These are phyloP conservation scores for Boletus fagicola DNA, from an alignment of 768 basidiomycete species.

Conservation along the genomic window DNA sequence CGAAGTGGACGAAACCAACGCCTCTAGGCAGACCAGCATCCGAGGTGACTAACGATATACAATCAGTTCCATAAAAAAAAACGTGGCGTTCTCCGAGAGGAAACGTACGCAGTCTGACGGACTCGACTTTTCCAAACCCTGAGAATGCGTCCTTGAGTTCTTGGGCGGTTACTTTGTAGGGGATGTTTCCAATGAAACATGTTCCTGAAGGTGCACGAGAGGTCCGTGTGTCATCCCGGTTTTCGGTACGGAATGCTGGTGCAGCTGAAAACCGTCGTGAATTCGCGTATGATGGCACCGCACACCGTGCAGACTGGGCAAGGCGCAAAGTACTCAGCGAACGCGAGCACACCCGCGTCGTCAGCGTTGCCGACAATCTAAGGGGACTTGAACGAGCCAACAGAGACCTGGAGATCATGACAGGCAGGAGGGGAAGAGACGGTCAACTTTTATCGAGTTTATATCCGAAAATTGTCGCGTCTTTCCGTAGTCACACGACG, in stretches of 20 bases:
- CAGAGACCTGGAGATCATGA: conserved; percentile 26
- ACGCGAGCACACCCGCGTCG: conserved; percentile 13
- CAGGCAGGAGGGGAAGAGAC: background rate
- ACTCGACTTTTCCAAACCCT: conserved; percentile 41
- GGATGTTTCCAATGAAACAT: conserved; percentile 54
- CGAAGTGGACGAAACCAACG: conserved; percentile 46
- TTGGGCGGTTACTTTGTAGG: conserved; percentile 42
- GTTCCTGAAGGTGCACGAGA: conserved; percentile 33
- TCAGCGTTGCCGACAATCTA: conserved; percentile 7
- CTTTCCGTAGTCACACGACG: conserved; percentile 17
- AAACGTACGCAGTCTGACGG: conserved; percentile 43
- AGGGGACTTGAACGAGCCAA: conserved; percentile 16
- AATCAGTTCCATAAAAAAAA: background rate
- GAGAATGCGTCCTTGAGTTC: conserved; percentile 43
- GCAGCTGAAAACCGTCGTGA: conserved; percentile 22
- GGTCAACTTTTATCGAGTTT: background rate
- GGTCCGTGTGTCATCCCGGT: background rate
- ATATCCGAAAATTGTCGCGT: conserved; percentile 17
- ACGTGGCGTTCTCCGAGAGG: background rate
- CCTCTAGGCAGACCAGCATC: conserved; percentile 42
- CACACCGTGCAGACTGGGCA: background rate
- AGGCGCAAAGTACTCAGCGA: conserved; percentile 14
- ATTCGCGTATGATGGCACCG: background rate
- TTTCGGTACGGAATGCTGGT: conserved; percentile 6
- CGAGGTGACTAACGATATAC: conserved; percentile 15